Percentiles rank a stretch among this genome's conserved stretches.
Evolutionary conservation across 495 filamentous ascomycete species (phyloP).

Genomic region (Paragyromitra xinjiangensis): DNA sequence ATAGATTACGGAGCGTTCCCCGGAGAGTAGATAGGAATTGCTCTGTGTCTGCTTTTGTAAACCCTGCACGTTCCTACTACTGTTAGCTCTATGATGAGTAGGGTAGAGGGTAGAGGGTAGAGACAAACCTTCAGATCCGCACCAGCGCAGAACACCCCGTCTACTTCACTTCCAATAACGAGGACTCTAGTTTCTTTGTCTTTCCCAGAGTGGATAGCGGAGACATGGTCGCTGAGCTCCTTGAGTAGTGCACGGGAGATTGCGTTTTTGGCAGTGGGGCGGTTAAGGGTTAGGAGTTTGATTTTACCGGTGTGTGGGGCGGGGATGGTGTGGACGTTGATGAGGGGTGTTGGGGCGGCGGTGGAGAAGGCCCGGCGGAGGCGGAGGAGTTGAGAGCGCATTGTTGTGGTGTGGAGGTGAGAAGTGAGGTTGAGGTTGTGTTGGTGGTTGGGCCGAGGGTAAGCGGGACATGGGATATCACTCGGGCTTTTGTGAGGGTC

Average conservation of each 20-base stretch:
- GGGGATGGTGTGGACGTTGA: constrained; percentile 75
- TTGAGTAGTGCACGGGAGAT: constrained; percentile 80
- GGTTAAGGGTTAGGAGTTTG: constrained; percentile 84
- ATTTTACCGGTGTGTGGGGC: constrained; percentile 85
- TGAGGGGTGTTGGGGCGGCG: constrained; percentile 61
- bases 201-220: constrained; percentile 72
- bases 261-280: constrained; percentile 84
- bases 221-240: constrained; percentile 73
- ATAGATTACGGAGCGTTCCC: constrained; percentile 71
- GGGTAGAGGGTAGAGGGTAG: neutral
- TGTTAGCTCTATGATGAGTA: neutral
- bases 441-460: constrained; percentile 24
- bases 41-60: constrained; percentile 77
- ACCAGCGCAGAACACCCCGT: constrained; percentile 88
- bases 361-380: constrained; percentile 26
- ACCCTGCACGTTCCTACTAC: constrained; percentile 70
- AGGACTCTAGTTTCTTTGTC: constrained; percentile 75
- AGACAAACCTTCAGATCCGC: constrained; percentile 76
- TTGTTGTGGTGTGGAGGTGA: constrained; percentile 4
- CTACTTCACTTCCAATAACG: constrained; percentile 78
- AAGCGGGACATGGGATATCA: constrained; percentile 25
- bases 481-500: constrained; percentile 1
- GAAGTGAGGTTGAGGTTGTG: neutral
- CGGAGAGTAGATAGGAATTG: constrained; percentile 80
- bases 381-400: constrained; percentile 13